phyloP scores from a whole-genome alignment of 148 eudicot genomes.

The Fallopia convolvulus region DNA sequence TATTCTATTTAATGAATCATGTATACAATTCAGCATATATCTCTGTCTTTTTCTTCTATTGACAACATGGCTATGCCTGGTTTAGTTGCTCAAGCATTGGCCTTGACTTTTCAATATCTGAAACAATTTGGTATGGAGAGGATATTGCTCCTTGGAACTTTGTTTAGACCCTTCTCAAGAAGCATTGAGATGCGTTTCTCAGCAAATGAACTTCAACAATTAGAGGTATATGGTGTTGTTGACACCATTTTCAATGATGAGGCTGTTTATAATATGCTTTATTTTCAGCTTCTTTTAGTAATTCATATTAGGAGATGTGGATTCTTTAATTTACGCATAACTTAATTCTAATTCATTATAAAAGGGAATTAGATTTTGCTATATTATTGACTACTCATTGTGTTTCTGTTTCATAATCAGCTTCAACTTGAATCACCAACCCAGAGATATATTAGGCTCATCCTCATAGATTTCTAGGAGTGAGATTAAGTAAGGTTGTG shows the following conservation, averaged over 20 bases:
- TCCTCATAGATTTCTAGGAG: no score
- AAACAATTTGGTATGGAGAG: conserved; percentile 91
- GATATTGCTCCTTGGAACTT: conserved; percentile 62
- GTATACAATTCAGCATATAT: no score
- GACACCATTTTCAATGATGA: background rate
- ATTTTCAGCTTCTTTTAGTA: background rate
- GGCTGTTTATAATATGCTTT: background rate
- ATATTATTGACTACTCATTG: no score
- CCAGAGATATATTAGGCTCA: no score
- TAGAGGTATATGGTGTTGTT: conserved; percentile 50
- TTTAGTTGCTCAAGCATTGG: conserved; percentile 69
- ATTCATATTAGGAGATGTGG: background rate
- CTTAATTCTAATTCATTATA: no score
- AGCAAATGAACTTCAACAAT: conserved; percentile 88
- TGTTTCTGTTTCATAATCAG: no score
- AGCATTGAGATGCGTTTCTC: conserved; percentile 76
- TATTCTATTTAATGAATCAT: no score
- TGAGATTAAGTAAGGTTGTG: no score
- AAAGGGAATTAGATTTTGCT: no score
- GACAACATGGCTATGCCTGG: conserved; percentile 71
- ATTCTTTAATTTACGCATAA: no score
- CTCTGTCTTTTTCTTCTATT: no score
- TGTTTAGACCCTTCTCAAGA: conserved; percentile 68
- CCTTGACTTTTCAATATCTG: conserved; percentile 56
- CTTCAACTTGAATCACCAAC: no score